Base-by-base conservation (phyloP, 2,329 filamentous ascomycete species). In the Teratosphaeria pseudoeucalypti region DNA sequence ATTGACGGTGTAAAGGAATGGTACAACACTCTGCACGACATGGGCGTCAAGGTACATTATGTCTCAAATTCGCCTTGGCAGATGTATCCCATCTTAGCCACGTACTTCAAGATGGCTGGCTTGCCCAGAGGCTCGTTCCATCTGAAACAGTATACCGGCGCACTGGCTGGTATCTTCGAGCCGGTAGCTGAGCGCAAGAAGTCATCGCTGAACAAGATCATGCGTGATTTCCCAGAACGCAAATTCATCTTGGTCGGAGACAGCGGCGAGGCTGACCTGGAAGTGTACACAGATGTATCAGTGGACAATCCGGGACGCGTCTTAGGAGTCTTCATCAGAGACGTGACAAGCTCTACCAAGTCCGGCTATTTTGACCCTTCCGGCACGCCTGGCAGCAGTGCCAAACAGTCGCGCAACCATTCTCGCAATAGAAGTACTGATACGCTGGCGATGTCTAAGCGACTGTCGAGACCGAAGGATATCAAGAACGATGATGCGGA, bases 11-110 rank as follows among this genome's bases (percentile, higher is more conserved):
- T 97, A 23, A 83, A 80, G 60, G 90, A 95, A 63, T 97, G 94
- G 92, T 99, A 97, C 71, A 84, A 79, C 39, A 80, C 80, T 23
- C 81, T 99, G 75, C 82, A 88, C 47, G 79, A 85, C 23, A 84
- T 92, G 76, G 91, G 92, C 19, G 92, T 97, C 27, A 84, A 86
- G 67, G 82, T 99, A 57, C 95, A 99, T 71, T 99, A 99, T 73
- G 95, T 96, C 64, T 99, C 94, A n/a, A 99, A 99, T 74, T 95
- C 92, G 56, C 94, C 94, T 0, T 99, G 95, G 95, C 95, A 99
- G 72, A 81, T 99, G 6, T 99, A 90, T 67, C 94, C 94, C 0
- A 85, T 97, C 2, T 78, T 99, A 11, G 87, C 89, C 5, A 90
- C 84, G 57, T 99, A 88, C 72, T 95, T 97, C 72, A 85, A 86